Evolutionary conservation across 352 stramenopile species (phyloP).

Genomic region (Pythium dissimile): DNA sequence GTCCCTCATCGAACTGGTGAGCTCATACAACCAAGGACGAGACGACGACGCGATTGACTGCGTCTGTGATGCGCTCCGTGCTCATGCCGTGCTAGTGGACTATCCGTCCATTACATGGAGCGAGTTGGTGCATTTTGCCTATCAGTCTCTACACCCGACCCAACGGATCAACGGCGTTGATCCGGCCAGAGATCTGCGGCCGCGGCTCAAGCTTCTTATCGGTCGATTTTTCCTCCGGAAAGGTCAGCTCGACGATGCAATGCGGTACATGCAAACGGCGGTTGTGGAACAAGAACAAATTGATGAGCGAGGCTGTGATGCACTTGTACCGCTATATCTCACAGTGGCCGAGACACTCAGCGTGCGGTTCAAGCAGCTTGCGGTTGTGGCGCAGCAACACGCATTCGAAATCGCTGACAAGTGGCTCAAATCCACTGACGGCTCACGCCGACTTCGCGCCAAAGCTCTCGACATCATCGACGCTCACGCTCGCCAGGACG

Average conservation of each 20-base stretch:
- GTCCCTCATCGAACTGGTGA: conserved; percentile 31
- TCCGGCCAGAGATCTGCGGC: conserved; percentile 23
- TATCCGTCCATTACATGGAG: conserved; percentile 29
- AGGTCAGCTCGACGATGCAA: conserved; percentile 55
- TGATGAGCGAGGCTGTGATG: conserved; percentile 18
- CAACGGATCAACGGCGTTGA: not conserved
- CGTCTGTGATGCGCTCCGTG: not conserved
- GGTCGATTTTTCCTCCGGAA: conserved; percentile 47
- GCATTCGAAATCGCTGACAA: conserved; percentile 39
- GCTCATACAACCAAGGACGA: not conserved
- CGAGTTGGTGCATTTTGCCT: conserved; percentile 26
- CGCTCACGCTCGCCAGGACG: conserved; percentile 3
- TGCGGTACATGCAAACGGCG: conserved; percentile 41
- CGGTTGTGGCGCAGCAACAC: conserved; percentile 38
- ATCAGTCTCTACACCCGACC: not conserved
- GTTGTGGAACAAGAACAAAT: conserved; percentile 42
- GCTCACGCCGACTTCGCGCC: conserved; percentile 33
- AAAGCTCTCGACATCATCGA: conserved; percentile 45
- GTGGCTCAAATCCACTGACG: conserved; percentile 53
- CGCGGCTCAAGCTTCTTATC: conserved; percentile 47
- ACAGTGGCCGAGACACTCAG: conserved; percentile 46
- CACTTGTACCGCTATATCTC: conserved; percentile 55
- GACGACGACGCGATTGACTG: not conserved
- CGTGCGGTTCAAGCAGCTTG: conserved; percentile 50
- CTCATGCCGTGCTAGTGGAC: not conserved